phyloP scores from a whole-genome alignment of 2,329 filamentous ascomycete genomes.

The Zymoseptoria brevis region DNA sequence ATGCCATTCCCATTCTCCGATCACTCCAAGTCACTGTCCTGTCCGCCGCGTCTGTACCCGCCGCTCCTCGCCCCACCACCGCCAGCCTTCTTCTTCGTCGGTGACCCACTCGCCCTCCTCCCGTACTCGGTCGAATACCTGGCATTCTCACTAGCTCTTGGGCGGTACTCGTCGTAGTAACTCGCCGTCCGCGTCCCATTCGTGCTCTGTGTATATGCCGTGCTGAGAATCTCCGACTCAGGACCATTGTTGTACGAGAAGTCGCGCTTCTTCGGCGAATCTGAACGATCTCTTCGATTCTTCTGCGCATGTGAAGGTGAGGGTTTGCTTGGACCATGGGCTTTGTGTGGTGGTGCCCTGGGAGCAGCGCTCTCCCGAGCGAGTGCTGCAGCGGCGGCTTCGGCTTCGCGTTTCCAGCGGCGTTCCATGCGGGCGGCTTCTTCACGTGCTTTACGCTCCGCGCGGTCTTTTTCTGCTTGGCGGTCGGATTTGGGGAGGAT shows the following conservation, averaged over 20 bases:
- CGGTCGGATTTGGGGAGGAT: constrained; percentile 22
- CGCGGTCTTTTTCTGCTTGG: constrained; percentile 33
- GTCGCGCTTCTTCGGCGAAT: constrained; percentile 29
- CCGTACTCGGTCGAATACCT: constrained; percentile 16
- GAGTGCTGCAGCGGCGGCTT: constrained; percentile 31
- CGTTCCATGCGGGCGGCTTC: constrained; percentile 34
- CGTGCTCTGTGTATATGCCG: constrained; percentile 33
- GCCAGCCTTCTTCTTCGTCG: constrained; percentile 22
- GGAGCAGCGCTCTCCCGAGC: constrained; percentile 25
- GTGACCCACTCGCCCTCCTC: constrained; percentile 29
- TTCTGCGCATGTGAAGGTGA: constrained; percentile 22
- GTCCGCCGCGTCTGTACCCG: constrained; percentile 22
- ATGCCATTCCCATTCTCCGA: not conserved
- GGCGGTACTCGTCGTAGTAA: constrained; percentile 32
- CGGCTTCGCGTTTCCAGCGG: constrained; percentile 34
- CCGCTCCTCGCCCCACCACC: constrained; percentile 16
- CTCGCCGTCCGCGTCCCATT: constrained; percentile 18
- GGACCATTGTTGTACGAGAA: constrained; percentile 29
- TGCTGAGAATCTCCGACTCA: constrained; percentile 27
- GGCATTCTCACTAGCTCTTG: constrained; percentile 20
- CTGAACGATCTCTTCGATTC: constrained; percentile 18
- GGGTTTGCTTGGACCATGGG: constrained; percentile 21
- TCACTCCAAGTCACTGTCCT: constrained; percentile 23
- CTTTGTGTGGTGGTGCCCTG: constrained; percentile 20
- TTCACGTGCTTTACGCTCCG: constrained; percentile 30